phyloP scores from a whole-genome alignment of 2,329 filamentous ascomycete species.

The Rutstroemia sp. region DNA sequence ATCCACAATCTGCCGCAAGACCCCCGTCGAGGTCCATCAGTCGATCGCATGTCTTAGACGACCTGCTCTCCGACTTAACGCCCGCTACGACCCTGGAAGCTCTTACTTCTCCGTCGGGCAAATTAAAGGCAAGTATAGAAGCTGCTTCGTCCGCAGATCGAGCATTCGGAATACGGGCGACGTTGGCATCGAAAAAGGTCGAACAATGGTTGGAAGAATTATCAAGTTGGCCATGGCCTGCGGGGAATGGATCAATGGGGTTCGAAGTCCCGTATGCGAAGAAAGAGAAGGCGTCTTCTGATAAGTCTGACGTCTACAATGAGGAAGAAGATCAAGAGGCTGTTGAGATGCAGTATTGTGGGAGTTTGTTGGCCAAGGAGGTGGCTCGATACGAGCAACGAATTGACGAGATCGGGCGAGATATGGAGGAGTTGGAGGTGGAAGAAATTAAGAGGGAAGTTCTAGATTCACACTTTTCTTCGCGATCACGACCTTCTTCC shows the following conservation, averaged over 20 bases:
- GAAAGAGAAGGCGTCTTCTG: constrained; percentile 34
- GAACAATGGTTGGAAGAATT: constrained; percentile 72
- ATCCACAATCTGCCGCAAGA: constrained; percentile 14
- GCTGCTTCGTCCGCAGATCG: constrained; percentile 57
- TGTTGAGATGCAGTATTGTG: constrained; percentile 32
- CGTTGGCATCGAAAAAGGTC: constrained; percentile 62
- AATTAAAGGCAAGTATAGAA: constrained; percentile 52
- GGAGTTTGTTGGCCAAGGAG: constrained; percentile 58
- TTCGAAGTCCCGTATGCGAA: constrained; percentile 44
- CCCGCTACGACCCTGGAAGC: constrained; percentile 54
- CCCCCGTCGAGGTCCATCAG: constrained; percentile 21
- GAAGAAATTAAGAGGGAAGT: constrained; percentile 89
- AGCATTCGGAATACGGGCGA: constrained; percentile 63
- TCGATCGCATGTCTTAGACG: constrained; percentile 35
- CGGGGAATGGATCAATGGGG: constrained; percentile 40
- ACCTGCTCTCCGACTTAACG: constrained; percentile 53
- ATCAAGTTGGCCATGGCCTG: constrained; percentile 49
- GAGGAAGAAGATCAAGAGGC: constrained; percentile 8
- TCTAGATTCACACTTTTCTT: constrained; percentile 69
- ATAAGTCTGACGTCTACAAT: background rate
- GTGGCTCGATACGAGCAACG: constrained; percentile 64
- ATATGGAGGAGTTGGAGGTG: constrained; percentile 63
- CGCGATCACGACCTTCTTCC: constrained; percentile 46
- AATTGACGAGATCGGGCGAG: constrained; percentile 63
- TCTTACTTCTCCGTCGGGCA: constrained; percentile 45